Conservation (phyloP, 768 basidiomycete genomes). For the Hygrocybe coccinea region DNA sequence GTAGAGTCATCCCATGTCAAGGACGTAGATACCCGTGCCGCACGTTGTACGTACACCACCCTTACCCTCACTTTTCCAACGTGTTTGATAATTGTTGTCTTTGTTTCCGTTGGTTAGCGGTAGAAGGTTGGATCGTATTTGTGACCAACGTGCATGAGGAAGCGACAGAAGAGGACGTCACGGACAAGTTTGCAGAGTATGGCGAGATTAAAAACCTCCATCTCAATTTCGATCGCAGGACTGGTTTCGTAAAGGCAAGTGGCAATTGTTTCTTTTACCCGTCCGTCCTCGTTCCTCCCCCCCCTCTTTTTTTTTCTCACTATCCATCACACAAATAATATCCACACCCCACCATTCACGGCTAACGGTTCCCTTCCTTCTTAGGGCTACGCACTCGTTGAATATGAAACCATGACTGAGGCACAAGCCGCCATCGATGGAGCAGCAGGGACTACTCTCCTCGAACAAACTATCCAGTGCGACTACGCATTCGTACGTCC, state of each 20-base stretch:
- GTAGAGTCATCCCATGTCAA: conserved; percentile 65
- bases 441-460: conserved; percentile 72
- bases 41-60: conserved; percentile 61
- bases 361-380: too few relatives aligned
- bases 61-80: conserved; percentile 3
- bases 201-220: conserved; percentile 98
- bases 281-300: neutral
- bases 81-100: too few relatives aligned
- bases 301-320: conserved; percentile 5
- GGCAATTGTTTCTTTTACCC: neutral
- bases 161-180: conserved; percentile 94
- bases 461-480: conserved; percentile 85
- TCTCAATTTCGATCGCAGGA: conserved; percentile 92
- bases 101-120: too few relatives aligned
- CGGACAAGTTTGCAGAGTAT: conserved; percentile 93
- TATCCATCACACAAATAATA: too few relatives aligned
- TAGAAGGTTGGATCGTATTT: conserved; percentile 98
- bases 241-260: conserved; percentile 93
- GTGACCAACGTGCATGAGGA: conserved; percentile 98
- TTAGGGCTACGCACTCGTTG: conserved; percentile 97
- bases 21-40: conserved; percentile 72
- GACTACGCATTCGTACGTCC: conserved; percentile 93
- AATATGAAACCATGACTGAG: conserved; percentile 93
- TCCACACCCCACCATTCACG: too few relatives aligned
- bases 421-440: conserved; percentile 92